phyloP scores from a whole-genome alignment of 495 filamentous ascomycete genomes.

The Aspergillus panamensis region DNA sequence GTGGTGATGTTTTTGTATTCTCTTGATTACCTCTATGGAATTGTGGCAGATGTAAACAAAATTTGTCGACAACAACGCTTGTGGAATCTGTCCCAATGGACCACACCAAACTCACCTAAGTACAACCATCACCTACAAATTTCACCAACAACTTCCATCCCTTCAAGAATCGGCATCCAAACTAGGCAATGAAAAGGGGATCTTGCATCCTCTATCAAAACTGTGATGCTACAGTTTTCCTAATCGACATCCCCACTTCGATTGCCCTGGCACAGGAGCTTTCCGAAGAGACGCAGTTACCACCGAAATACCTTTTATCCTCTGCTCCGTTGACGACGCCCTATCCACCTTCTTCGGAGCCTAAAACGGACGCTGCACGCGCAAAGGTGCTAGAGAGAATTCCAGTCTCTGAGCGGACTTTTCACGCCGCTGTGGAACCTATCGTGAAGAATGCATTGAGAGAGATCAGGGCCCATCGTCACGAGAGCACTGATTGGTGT shows the following conservation, averaged over 20 bases:
- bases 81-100: neutral
- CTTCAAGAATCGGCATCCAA: neutral
- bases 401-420: conserved; percentile 26
- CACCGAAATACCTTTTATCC: conserved; percentile 29
- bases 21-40: neutral
- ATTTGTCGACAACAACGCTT: no score
- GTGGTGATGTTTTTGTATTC: neutral
- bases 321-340: conserved; percentile 29
- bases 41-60: neutral
- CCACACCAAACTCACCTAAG: neutral
- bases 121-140: neutral
- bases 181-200: neutral
- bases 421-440: conserved; percentile 31
- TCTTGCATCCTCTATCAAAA: conserved; percentile 53
- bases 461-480: conserved; percentile 27
- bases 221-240: conserved; percentile 36
- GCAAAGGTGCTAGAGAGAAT: conserved; percentile 34
- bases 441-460: conserved; percentile 26
- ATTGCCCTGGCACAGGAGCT: conserved; percentile 45
- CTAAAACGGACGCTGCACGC: conserved; percentile 40
- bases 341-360: conserved; percentile 38
- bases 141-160: neutral
- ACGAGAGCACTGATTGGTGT: conserved; percentile 38
- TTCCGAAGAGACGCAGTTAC: conserved; percentile 10
- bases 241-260: conserved; percentile 65